These are phyloP conservation scores for Diaporthe longicolla DNA, from an alignment of 2,329 filamentous ascomycete genomes.

Conservation along the genomic window DNA sequence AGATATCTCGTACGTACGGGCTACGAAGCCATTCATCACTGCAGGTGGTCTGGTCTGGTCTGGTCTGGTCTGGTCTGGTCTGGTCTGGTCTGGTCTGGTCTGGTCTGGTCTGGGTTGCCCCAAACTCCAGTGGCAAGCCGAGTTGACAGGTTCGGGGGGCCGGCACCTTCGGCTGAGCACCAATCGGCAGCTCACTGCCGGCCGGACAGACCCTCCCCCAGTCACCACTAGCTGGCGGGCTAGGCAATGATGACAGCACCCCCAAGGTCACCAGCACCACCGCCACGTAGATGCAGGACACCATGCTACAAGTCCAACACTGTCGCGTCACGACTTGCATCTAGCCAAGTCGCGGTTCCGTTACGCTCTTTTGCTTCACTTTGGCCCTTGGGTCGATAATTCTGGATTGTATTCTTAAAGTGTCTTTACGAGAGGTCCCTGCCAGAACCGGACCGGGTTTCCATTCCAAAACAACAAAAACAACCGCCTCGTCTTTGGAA, in stretches of 20 bases:
- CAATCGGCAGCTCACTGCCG: constrained; percentile 5
- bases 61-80: neutral
- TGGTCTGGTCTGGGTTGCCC: no score
- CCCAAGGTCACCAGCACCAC: constrained; percentile 7
- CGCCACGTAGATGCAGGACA: constrained; percentile 13
- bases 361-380: constrained; percentile 35
- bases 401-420: constrained; percentile 7
- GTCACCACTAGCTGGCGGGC: constrained; percentile 9
- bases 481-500: constrained; percentile 21
- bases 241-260: constrained; percentile 26
- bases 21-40: neutral
- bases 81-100: no score
- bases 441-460: constrained; percentile 10
- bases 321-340: constrained; percentile 22
- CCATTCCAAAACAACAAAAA: constrained; percentile 30
- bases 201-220: constrained; percentile 14
- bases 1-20: constrained; percentile 35
- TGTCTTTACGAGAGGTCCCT: neutral
- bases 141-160: neutral
- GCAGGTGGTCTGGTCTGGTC: neutral
- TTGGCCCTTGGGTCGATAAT: constrained; percentile 17
- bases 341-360: constrained; percentile 2
- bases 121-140: no score
- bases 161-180: constrained; percentile 11
- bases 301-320: constrained; percentile 11